These are phyloP conservation scores for Aureobasidium sp. DNA, from an alignment of 2,329 filamentous ascomycete species.

Conservation along the genomic window DNA sequence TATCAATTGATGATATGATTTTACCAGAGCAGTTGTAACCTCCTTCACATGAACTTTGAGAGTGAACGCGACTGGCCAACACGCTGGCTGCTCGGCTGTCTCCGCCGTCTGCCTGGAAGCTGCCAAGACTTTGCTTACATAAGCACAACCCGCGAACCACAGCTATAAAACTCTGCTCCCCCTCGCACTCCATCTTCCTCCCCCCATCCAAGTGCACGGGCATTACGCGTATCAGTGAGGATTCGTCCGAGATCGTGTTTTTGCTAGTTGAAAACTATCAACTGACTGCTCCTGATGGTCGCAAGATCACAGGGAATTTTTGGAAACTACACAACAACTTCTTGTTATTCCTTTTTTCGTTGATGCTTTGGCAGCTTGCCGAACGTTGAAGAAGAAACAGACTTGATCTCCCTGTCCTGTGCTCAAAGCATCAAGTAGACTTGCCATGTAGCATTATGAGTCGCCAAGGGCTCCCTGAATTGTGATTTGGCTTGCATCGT, in stretches of 20 bases:
- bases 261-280: slow-evolving; percentile 88
- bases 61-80: slow-evolving; percentile 3
- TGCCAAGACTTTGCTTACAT: slow-evolving; percentile 9
- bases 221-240: slow-evolving; percentile 77
- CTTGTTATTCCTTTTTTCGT: slow-evolving; percentile 46
- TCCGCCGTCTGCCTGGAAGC: not conserved
- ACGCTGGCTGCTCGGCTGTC: no score
- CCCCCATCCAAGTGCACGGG: slow-evolving; percentile 53
- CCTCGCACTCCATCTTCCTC: slow-evolving; percentile 9
- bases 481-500: no score
- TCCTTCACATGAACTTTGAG: not conserved
- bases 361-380: slow-evolving; percentile 38
- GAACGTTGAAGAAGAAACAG: slow-evolving; percentile 43
- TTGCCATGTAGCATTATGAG: no score
- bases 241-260: slow-evolving; percentile 81
- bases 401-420: no score
- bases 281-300: slow-evolving; percentile 67
- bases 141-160: not conserved
- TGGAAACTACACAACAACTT: slow-evolving; percentile 47
- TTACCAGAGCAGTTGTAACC: not conserved
- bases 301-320: slow-evolving; percentile 67
- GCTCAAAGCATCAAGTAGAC: no score
- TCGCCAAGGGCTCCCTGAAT: no score
- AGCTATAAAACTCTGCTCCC: not conserved
- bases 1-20: not conserved